Conservation (phyloP, 257 asterid species). For the Ilex aquifolium region DNA sequence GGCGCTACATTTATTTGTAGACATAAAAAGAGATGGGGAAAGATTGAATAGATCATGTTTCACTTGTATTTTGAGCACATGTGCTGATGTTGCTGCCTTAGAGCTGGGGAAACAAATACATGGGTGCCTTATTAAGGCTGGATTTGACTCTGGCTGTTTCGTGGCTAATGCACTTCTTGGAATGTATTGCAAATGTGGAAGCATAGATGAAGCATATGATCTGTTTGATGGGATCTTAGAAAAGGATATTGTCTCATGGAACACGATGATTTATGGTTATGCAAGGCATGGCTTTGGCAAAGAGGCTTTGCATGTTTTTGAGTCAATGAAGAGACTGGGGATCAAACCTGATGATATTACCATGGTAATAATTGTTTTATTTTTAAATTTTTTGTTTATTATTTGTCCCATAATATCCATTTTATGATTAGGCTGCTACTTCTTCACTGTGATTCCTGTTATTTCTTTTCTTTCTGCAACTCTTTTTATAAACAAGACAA, state of each 20-base stretch:
- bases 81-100: conserved; percentile 82
- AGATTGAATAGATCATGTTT: conserved; percentile 55
- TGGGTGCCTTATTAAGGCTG: conserved; percentile 62
- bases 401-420: neutral
- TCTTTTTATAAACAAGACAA: too few relatives aligned
- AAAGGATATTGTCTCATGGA: conserved; percentile 87
- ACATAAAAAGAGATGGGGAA: conserved; percentile 64
- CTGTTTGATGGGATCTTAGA: conserved; percentile 54
- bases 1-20: conserved; percentile 52
- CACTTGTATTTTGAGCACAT: conserved; percentile 68
- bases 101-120: conserved; percentile 92
- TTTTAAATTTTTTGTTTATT: neutral
- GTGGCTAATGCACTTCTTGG: conserved; percentile 93
- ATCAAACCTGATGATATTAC: conserved; percentile 80
- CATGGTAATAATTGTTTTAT: conserved; percentile 44
- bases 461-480: too few relatives aligned
- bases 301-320: conserved; percentile 63
- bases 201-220: conserved; percentile 67
- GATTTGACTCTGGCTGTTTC: conserved; percentile 66
- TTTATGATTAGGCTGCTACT: too few relatives aligned
- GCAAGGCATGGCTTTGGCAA: conserved; percentile 87
- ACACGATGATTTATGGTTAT: conserved; percentile 79
- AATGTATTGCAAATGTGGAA: conserved; percentile 91
- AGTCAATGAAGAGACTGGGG: conserved; percentile 46
- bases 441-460: too few relatives aligned